Evolutionary conservation across 768 basidiomycete species (phyloP), one percentile per base, ranked within the genome.

Genomic region (Lactifluus volemus): DNA sequence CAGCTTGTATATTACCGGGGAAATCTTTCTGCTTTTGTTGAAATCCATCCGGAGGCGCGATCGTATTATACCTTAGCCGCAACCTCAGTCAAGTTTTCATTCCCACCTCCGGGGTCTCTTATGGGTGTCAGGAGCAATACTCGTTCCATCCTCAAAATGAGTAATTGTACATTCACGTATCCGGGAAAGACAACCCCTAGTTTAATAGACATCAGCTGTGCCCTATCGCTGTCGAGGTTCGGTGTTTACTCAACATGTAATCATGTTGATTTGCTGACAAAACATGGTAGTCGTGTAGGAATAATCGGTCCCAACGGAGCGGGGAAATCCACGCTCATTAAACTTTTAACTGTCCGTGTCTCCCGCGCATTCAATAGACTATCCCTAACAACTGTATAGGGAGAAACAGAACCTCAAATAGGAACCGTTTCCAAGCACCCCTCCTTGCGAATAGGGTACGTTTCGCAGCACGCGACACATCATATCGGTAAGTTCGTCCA

Each of bases 101-200:
- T 98, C 82, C 95, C 95, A 41, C 81, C 93, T 30, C 95, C 95
- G 45, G 96, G 96, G 34, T 93, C 90, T 50, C 81, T 98, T 66
- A 94, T 98, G 91, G 95, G 96, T 57, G 95, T 98, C 60, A 84
- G 95, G 64, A 96, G 92, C 72, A 92, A 89, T 70, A 98, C 95
- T 11, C 85, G 95, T 54, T 92, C 95, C 5, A 98, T 98, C 71
- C 79, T 98, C 70, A 98, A 96, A 77, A 82, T 98, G 74, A 78
- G 81, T 41, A 82, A 85, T 69, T 96, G 92, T 75, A 97, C 93
- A 11, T 98, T 88, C 75, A 94, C 92, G 55, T 98, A 98, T 75
- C 92, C 94, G 8, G 92, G 93, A 49, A 80, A 88, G 61, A 70
- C 79, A 49, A 79, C 76, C 59, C 96, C 95, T 8, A 92, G 89